Conservation (phyloP, 2,329 filamentous ascomycete species). For the Microdochium trichocladiopsis region DNA sequence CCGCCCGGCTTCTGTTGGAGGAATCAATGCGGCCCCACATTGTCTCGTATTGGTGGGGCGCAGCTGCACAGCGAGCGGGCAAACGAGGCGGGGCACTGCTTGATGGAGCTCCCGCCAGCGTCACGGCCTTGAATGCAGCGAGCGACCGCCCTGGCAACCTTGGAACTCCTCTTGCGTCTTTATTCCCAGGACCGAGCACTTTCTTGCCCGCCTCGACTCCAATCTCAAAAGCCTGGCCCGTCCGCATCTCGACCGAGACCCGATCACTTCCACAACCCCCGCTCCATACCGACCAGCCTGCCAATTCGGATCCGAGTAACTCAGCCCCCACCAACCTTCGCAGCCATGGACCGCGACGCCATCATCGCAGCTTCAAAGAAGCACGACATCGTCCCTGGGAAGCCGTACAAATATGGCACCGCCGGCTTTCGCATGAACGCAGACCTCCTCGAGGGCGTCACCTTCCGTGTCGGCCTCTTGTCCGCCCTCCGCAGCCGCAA, state of each 20-base stretch:
- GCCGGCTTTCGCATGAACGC: conserved; percentile 64
- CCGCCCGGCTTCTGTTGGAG: neutral
- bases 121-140: neutral
- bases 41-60: neutral
- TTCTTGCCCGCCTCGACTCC: no score
- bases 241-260: no score
- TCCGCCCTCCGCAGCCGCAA: conserved; percentile 85
- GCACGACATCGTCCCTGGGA: conserved; percentile 51
- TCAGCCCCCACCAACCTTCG: no score
- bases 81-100: neutral
- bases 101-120: neutral
- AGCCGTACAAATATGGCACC: conserved; percentile 57
- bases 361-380: conserved; percentile 56
- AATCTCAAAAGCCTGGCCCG: no score
- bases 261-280: no score
- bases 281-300: no score
- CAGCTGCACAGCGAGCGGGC: neutral
- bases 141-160: neutral
- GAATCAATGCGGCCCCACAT: neutral
- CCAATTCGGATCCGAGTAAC: no score
- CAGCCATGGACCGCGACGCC: conserved; percentile 45
- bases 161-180: neutral
- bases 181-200: no score
- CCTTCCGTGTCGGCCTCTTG: conserved; percentile 87
- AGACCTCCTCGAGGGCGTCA: conserved; percentile 81